Evolutionary conservation across 1,139 yeast genomes (phyloP).

Genomic region (Yamadazyma songkhlaensis): DNA sequence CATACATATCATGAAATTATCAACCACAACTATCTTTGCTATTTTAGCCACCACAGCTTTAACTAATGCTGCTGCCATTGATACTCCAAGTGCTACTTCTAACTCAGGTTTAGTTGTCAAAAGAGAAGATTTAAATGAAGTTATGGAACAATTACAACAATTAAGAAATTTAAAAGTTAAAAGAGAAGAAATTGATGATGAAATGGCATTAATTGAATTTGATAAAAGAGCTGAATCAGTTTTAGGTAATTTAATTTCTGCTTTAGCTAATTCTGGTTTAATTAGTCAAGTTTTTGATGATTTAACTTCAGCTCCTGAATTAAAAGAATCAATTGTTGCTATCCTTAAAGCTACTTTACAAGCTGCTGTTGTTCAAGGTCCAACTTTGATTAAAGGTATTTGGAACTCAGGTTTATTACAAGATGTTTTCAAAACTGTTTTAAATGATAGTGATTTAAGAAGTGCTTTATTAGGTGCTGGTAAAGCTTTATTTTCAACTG

Average conservation of each 20-base stretch:
- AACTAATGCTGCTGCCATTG: conserved; percentile 39
- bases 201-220: conserved; percentile 26
- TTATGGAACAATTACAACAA: conserved; percentile 33
- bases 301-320: conserved; percentile 31
- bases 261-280: conserved; percentile 41
- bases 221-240: conserved; percentile 39
- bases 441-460: conserved; percentile 35
- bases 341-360: conserved; percentile 33
- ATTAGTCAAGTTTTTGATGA: conserved; percentile 35
- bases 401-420: conserved; percentile 44
- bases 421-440: conserved; percentile 30
- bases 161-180: conserved; percentile 30
- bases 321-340: conserved; percentile 24
- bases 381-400: conserved; percentile 41
- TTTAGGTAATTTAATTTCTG: conserved; percentile 35
- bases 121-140: conserved; percentile 36
- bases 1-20: conserved; percentile 36
- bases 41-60: conserved; percentile 39
- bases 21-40: conserved; percentile 42
- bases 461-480: conserved; percentile 35
- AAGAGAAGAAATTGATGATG: conserved; percentile 32
- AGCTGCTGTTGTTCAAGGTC: conserved; percentile 40
- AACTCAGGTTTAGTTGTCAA: conserved; percentile 27
- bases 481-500: conserved; percentile 33
- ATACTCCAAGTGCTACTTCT: conserved; percentile 2